A percentile compares a stretch with the other conserved stretches of the same genome.
phyloP scores from a whole-genome alignment of 2,329 filamentous ascomycete genomes.

The Tolypocladium cylindrosporum region DNA sequence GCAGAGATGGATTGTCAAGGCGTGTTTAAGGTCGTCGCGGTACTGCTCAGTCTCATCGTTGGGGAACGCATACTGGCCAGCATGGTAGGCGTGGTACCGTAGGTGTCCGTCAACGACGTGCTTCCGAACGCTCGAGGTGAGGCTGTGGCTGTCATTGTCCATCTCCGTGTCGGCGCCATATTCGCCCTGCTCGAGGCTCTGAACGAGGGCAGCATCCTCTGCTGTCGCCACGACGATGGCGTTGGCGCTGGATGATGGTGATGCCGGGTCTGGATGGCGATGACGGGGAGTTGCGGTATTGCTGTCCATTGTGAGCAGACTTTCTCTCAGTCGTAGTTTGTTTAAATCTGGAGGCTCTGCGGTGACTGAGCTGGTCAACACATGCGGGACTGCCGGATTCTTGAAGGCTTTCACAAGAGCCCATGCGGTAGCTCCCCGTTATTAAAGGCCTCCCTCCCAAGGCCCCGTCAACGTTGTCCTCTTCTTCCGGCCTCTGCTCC shows the following conservation, averaged over 20 bases:
- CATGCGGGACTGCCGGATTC: not conserved
- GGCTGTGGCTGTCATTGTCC: conserved; percentile 23
- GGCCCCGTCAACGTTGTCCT: not conserved
- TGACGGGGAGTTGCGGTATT: not conserved
- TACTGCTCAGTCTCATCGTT: conserved; percentile 33
- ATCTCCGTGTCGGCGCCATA: conserved; percentile 12
- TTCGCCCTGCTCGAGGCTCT: conserved; percentile 23
- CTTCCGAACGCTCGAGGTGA: conserved; percentile 32
- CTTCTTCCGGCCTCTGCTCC: not conserved
- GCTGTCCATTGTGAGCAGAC: not conserved
- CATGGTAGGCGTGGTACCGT: conserved; percentile 30
- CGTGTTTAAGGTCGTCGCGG: conserved; percentile 30
- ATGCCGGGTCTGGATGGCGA: not conserved
- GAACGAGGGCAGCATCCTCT: conserved; percentile 12
- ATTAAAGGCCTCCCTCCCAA: not conserved
- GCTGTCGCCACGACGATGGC: not conserved
- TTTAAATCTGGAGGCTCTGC: not conserved
- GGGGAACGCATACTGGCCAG: conserved; percentile 31
- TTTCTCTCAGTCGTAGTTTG: too few relatives aligned
- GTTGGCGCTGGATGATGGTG: not conserved
- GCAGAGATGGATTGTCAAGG: conserved; percentile 27
- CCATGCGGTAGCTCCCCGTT: not conserved
- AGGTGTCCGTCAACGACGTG: conserved; percentile 31
- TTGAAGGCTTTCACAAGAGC: not conserved
- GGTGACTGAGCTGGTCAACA: not conserved